These are phyloP conservation scores for Clarireedia sp. DNA, from an alignment of 2,329 filamentous ascomycete species.

Conservation along the genomic window DNA sequence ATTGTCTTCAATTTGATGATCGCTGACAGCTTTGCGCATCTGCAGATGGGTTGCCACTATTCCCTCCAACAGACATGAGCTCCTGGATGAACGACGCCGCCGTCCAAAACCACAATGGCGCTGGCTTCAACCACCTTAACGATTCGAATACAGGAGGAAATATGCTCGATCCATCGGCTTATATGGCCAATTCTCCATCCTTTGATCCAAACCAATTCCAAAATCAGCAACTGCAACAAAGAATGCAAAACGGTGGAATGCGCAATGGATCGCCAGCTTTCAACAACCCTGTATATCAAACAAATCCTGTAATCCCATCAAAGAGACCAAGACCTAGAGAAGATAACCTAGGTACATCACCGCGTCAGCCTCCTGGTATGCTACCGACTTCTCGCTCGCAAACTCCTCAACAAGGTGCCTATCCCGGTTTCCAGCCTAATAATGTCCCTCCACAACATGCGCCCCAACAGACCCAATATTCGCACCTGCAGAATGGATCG, in stretches of 20 bases:
- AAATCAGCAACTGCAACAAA: conserved; percentile 42
- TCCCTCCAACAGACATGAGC: conserved; percentile 53
- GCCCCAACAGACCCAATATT: conserved; percentile 61
- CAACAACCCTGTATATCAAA: conserved; percentile 71
- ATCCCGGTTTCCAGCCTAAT: conserved; percentile 61
- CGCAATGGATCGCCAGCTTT: conserved; percentile 77
- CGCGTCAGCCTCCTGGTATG: conserved; percentile 65
- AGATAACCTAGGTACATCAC: conserved; percentile 77
- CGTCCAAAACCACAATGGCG: conserved; percentile 62
- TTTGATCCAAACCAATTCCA: conserved; percentile 47
- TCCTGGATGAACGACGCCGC: conserved; percentile 65
- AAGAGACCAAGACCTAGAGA: conserved; percentile 78
- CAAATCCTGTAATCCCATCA: conserved; percentile 78
- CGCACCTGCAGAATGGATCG: conserved; percentile 76
- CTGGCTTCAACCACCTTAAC: conserved; percentile 54
- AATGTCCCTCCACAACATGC: conserved; percentile 50
- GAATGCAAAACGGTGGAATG: conserved; percentile 75
- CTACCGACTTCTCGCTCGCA: conserved; percentile 81
- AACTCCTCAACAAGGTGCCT: conserved; percentile 70
- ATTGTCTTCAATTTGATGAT: conserved; percentile 12
- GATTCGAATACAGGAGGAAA: conserved; percentile 48
- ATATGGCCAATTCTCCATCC: conserved; percentile 51
- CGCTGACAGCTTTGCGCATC: conserved; percentile 25
- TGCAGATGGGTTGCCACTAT: conserved; percentile 30
- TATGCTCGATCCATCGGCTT: conserved; percentile 60